Percentiles rank a stretch among this genome's conserved stretches.
phyloP scores from a whole-genome alignment of 148 eudicot genomes.

The Spergularia bocconei region DNA sequence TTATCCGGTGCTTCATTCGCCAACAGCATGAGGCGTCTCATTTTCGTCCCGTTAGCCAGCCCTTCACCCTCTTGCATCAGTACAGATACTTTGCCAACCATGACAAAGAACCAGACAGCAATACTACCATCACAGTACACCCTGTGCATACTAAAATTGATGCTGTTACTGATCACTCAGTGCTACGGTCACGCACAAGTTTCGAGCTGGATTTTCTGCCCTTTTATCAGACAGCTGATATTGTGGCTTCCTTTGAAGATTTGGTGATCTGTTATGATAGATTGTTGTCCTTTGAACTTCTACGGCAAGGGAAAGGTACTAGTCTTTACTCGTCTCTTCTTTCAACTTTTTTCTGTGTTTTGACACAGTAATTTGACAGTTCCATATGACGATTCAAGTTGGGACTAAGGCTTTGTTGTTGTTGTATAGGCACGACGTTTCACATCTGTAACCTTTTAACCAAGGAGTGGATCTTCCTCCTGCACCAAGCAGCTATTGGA shows the following conservation, averaged over 20 bases:
- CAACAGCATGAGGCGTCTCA: not conserved
- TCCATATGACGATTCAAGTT: not conserved
- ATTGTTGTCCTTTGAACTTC: slow-evolving; percentile 1
- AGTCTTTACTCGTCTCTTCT: not conserved
- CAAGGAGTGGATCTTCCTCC: slow-evolving; percentile 22
- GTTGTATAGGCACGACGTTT: slow-evolving; percentile 8
- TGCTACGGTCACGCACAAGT: not conserved
- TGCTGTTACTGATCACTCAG: slow-evolving; percentile 10
- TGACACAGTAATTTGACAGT: too few species aligned
- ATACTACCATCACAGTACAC: not conserved
- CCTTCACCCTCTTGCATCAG: slow-evolving; percentile 13
- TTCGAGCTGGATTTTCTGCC: slow-evolving; percentile 17
- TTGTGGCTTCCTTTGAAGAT: slow-evolving; percentile 12
- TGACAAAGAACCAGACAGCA: not conserved
- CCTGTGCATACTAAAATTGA: slow-evolving; percentile 9
- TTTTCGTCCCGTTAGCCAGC: not conserved
- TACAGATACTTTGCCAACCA: slow-evolving; percentile 14
- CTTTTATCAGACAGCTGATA: not conserved
- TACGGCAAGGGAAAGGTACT: slow-evolving; percentile 1
- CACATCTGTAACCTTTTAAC: slow-evolving; percentile 20
- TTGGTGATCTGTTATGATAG: slow-evolving; percentile 10
- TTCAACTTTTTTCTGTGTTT: too few species aligned
- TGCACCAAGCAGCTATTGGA: slow-evolving; percentile 10
- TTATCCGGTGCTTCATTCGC: not conserved
- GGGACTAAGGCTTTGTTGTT: not conserved